Evolutionary conservation across 495 filamentous ascomycete genomes (phyloP).

Genomic region (Penicillium cosmopolitanum): DNA sequence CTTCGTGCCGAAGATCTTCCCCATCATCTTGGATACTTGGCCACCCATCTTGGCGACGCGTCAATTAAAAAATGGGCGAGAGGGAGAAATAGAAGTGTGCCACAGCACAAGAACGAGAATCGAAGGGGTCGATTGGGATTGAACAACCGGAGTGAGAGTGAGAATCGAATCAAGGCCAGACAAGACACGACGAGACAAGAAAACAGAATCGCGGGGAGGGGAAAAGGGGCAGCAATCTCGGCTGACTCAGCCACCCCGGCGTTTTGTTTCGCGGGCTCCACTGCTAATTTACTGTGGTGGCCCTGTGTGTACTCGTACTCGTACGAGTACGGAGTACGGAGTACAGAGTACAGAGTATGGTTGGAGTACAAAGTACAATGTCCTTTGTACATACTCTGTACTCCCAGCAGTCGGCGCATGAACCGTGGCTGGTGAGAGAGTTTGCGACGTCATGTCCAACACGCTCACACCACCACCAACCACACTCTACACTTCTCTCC

Average conservation of each 20-base stretch:
- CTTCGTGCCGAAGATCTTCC: constrained; percentile 97
- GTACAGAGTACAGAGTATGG: neutral
- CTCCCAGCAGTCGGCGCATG: neutral
- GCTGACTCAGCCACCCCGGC: constrained; percentile 31
- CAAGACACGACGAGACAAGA: constrained; percentile 3
- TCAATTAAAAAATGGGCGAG: constrained; percentile 18
- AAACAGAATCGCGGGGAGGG: constrained; percentile 32
- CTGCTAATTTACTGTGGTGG: constrained; percentile 3
- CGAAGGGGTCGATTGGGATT: neutral
- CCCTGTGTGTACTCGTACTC: neutral
- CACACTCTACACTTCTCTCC: neutral
- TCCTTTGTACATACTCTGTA: neutral
- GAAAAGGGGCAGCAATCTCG: constrained; percentile 43
- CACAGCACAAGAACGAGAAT: constrained; percentile 3
- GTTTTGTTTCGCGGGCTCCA: constrained; percentile 16
- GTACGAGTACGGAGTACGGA: neutral
- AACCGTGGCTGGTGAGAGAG: constrained; percentile 13
- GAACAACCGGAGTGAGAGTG: too few relatives aligned
- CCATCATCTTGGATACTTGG: constrained; percentile 84
- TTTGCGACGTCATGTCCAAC: constrained; percentile 17
- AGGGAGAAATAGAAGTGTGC: neutral
- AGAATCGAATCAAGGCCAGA: neutral
- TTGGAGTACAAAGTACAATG: neutral
- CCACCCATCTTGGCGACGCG: constrained; percentile 66
- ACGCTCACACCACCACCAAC: neutral